These are phyloP conservation scores for Elongisporangium anandrum DNA, from an alignment of 352 stramenopile genomes.

Conservation along the genomic window DNA sequence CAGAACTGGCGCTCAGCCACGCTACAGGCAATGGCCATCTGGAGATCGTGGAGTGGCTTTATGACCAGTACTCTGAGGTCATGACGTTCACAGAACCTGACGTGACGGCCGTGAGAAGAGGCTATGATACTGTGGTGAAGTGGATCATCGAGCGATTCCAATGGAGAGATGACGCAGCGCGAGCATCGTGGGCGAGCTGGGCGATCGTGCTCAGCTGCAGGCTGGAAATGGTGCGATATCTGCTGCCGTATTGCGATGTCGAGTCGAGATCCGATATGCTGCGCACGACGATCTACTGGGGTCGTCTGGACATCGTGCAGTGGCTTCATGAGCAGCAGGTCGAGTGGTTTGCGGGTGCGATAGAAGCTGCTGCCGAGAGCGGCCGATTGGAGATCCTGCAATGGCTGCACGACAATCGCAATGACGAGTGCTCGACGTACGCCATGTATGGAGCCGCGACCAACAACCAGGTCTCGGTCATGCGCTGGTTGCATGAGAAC, in stretches of 20 bases:
- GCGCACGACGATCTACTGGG: neutral
- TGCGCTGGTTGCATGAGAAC: conserved; percentile 18
- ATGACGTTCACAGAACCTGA: neutral
- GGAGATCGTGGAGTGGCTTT: conserved; percentile 30
- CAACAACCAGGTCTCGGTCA: conserved; percentile 11
- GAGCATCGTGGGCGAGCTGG: neutral
- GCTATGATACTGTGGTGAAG: neutral
- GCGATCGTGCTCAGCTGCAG: neutral
- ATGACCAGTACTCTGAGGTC: conserved; percentile 2
- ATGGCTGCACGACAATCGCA: conserved; percentile 3
- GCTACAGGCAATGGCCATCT: conserved; percentile 28
- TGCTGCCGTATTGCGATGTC: neutral
- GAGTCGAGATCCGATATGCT: neutral
- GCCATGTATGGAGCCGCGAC: conserved; percentile 17
- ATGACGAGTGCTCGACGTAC: conserved; percentile 7
- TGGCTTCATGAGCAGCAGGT: conserved; percentile 5
- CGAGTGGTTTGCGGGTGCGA: conserved; percentile 8
- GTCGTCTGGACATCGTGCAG: conserved; percentile 3
- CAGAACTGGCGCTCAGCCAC: conserved; percentile 6
- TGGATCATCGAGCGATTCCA: neutral
- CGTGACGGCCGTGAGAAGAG: neutral
- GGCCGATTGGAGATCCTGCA: neutral
- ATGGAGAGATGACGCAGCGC: neutral
- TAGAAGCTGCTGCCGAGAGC: conserved; percentile 1
- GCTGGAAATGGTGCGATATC: neutral